Conservation (phyloP, 2,329 filamentous ascomycete genomes). For the Aspergillus pseudotamarii region DNA sequence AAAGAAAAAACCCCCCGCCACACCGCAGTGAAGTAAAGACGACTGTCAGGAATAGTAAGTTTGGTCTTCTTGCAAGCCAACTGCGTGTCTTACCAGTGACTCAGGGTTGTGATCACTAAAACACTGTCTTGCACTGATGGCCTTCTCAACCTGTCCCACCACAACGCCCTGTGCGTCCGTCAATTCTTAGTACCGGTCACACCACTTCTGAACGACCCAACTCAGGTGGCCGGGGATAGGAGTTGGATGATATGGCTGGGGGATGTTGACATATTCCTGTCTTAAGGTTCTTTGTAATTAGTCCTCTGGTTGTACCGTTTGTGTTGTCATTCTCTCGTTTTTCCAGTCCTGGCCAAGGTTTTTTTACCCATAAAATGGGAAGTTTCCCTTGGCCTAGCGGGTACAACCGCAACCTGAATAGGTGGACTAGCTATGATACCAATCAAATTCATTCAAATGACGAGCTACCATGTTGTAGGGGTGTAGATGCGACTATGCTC, state of each 20-base stretch:
- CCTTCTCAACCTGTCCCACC: background rate
- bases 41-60: slow-evolving; percentile 4
- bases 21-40: slow-evolving; percentile 10
- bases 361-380: slow-evolving; percentile 19
- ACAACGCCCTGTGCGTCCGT: background rate
- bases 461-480: background rate
- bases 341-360: slow-evolving; percentile 21
- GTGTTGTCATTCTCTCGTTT: background rate
- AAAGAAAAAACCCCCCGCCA: background rate
- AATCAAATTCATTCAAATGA: background rate
- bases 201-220: background rate
- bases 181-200: background rate
- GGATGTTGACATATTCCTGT: slow-evolving; percentile 2
- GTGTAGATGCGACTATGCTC: background rate
- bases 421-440: slow-evolving; percentile 12
- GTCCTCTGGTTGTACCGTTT: background rate
- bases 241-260: background rate
- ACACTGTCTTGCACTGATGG: background rate
- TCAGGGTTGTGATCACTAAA: background rate
- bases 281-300: background rate
- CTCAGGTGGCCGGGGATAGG: background rate
- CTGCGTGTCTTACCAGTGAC: background rate
- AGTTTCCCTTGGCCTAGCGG: slow-evolving; percentile 20
- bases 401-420: slow-evolving; percentile 18
- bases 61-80: background rate